Conservation (phyloP, 1,139 yeast species). For the Candida sp. region DNA sequence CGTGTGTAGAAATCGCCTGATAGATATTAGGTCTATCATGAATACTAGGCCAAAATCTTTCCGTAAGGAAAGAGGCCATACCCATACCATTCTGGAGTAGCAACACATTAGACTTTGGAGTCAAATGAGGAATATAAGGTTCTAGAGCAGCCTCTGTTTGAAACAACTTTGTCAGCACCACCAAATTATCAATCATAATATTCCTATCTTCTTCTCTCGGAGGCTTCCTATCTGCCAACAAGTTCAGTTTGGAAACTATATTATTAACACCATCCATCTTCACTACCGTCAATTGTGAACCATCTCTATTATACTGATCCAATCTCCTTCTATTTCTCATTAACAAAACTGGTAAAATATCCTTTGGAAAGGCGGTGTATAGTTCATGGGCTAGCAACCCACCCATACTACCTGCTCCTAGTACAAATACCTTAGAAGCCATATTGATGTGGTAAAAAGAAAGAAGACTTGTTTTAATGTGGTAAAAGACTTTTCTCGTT, state of each 20-base stretch:
- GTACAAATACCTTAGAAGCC: constrained; percentile 24
- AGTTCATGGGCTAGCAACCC: constrained; percentile 38
- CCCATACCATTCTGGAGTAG: constrained; percentile 84
- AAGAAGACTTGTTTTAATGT: neutral
- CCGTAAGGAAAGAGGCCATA: constrained; percentile 49
- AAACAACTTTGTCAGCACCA: constrained; percentile 64
- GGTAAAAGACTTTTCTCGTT: neutral
- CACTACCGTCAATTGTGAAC: neutral
- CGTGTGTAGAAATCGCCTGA: constrained; percentile 82
- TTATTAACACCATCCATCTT: neutral
- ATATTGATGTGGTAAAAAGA: neutral
- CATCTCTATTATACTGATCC: constrained; percentile 27
- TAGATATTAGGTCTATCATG: constrained; percentile 51
- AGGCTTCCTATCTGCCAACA: constrained; percentile 1
- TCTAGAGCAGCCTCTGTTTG: constrained; percentile 47
- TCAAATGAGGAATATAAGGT: constrained; percentile 39
- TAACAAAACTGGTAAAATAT: constrained; percentile 29
- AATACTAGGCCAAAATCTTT: constrained; percentile 51
- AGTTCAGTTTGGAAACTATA: neutral
- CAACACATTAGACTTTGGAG: constrained; percentile 48
- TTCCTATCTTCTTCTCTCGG: no score
- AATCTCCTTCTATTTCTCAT: constrained; percentile 36
- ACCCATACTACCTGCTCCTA: constrained; percentile 49
- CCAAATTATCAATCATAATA: constrained; percentile 46
- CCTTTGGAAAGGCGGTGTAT: constrained; percentile 20